These are phyloP conservation scores for Penicillium olsonii DNA, from an alignment of 2,329 filamentous ascomycete species.

Conservation along the genomic window DNA sequence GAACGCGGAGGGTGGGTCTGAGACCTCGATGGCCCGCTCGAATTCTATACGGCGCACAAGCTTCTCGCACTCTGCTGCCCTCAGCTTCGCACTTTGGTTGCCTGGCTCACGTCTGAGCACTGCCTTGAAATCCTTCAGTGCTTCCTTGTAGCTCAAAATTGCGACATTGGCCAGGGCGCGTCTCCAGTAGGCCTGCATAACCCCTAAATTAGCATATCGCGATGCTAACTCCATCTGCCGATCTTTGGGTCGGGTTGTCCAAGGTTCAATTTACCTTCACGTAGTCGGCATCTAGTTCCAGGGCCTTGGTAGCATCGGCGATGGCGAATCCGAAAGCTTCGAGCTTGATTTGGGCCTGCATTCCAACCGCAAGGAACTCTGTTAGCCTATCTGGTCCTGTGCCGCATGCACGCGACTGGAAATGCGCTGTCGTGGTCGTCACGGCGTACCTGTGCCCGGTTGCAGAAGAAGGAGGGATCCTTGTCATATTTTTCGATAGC, in stretches of 20 bases:
- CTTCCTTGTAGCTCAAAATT: constrained; percentile 84
- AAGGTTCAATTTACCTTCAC: constrained; percentile 67
- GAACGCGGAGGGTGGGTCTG: constrained; percentile 87
- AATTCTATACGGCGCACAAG: constrained; percentile 90
- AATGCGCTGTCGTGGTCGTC: constrained; percentile 18
- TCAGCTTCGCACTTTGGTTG: constrained; percentile 89
- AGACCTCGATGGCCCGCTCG: constrained; percentile 89
- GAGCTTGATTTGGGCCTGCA: constrained; percentile 86
- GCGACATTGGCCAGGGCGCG: constrained; percentile 89
- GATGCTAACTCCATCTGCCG: background rate
- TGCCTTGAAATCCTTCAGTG: constrained; percentile 86
- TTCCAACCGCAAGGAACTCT: constrained; percentile 6
- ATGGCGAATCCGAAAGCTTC: constrained; percentile 95
- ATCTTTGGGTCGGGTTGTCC: background rate
- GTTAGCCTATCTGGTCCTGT: constrained; percentile 4
- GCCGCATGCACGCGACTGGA: constrained; percentile 2
- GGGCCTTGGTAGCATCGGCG: constrained; percentile 83
- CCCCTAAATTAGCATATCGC: background rate
- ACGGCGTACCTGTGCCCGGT: constrained; percentile 80
- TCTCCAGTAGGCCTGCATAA: constrained; percentile 80
- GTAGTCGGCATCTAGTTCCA: constrained; percentile 84
- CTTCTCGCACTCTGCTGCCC: constrained; percentile 91
- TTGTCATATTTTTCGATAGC: constrained; percentile 82
- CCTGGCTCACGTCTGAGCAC: constrained; percentile 83
- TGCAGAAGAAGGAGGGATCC: constrained; percentile 89